These are phyloP conservation scores for Kodamaea hsintzibuensis DNA, from an alignment of 805 yeast species.

Conservation along the genomic window DNA sequence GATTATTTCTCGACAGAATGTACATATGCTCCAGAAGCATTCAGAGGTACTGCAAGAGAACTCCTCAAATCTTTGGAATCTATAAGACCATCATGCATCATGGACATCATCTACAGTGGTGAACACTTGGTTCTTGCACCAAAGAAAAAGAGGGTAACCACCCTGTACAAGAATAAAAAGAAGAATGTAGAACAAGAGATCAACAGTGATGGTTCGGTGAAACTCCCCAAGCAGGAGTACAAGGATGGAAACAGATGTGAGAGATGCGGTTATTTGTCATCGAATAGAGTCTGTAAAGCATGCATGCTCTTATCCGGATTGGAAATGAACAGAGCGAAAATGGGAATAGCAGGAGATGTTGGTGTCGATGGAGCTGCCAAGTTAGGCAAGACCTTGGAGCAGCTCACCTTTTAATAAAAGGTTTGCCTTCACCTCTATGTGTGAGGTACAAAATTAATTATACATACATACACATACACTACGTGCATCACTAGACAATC, in stretches of 20 bases:
- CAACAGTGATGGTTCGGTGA: conserved; percentile 62
- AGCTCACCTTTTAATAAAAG: conserved; percentile 51
- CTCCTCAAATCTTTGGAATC: conserved; percentile 87
- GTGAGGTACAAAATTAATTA: too few species aligned
- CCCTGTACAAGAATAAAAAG: conserved; percentile 32
- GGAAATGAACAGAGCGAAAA: conserved; percentile 70
- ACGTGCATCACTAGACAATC: background rate
- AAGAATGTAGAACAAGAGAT: conserved; percentile 47
- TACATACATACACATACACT: too few species aligned
- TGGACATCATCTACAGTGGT: conserved; percentile 93
- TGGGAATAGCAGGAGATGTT: conserved; percentile 52
- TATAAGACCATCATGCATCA: conserved; percentile 86
- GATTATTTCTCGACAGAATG: conserved; percentile 98
- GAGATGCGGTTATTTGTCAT: conserved; percentile 88
- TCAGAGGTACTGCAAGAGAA: conserved; percentile 95
- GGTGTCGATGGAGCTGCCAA: conserved; percentile 66
- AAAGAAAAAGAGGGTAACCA: conserved; percentile 48
- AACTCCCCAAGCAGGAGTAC: conserved; percentile 37
- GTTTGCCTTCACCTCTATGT: too few species aligned
- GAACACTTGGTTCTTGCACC: conserved; percentile 73
- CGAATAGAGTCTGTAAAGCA: conserved; percentile 89
- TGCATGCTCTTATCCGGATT: conserved; percentile 85
- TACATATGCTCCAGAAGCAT: conserved; percentile 97
- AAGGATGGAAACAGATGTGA: conserved; percentile 77
- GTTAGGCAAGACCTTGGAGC: conserved; percentile 60